phyloP scores from a whole-genome alignment of 176 grass and related monocot species.

The Alopecurus myosuroides region DNA sequence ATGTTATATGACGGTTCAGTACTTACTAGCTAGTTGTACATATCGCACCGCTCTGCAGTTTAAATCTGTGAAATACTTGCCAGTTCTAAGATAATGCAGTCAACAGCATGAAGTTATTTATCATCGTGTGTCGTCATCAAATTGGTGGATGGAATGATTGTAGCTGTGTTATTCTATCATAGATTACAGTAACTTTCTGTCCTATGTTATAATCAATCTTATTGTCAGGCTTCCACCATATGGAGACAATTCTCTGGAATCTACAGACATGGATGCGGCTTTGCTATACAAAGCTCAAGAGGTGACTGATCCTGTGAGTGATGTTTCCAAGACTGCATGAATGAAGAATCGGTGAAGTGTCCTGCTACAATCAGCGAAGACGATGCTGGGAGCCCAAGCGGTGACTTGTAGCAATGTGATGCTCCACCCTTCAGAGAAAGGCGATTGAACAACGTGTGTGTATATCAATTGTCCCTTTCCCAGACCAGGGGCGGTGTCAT shows the following conservation, averaged over 20 bases:
- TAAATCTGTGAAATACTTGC: neutral
- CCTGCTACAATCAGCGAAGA: neutral
- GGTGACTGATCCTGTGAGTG: too few relatives aligned
- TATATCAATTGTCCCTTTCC: neutral
- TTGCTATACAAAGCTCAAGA: constrained; percentile 76
- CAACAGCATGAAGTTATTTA: neutral
- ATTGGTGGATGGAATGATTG: too few relatives aligned
- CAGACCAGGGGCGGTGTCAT: neutral
- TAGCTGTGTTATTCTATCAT: too few relatives aligned
- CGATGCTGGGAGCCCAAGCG: neutral
- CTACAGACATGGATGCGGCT: constrained; percentile 70
- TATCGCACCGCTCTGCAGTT: neutral
- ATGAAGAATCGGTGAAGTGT: neutral
- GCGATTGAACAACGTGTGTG: neutral
- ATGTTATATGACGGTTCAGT: neutral
- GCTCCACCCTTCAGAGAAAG: neutral
- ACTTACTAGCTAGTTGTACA: neutral
- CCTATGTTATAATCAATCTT: too few relatives aligned
- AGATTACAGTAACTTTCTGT: too few relatives aligned
- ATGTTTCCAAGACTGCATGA: too few relatives aligned
- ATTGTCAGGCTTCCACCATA: constrained; percentile 37
- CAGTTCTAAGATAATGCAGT: neutral
- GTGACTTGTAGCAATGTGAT: neutral
- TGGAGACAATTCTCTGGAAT: constrained; percentile 65
- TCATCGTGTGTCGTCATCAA: too few relatives aligned